A percentile compares a stretch with the other conserved stretches of the same genome.
Evolutionary conservation across 1,284 basidiomycete genomes (phyloP).

Genomic region (Sphaerobolus stellatus): DNA sequence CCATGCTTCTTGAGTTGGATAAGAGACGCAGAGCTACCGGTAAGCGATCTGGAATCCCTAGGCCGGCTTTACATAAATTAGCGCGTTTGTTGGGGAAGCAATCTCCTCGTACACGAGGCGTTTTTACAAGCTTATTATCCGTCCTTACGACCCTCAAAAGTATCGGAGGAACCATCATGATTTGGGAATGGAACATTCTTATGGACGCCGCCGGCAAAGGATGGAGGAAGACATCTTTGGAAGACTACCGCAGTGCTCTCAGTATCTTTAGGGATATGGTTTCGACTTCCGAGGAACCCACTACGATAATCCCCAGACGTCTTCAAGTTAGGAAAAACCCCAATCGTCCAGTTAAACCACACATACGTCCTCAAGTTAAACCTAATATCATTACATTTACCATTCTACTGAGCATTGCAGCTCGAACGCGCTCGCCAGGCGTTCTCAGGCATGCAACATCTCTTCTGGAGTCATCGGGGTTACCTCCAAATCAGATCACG

Average conservation of each 20-base stretch:
- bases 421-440: constrained; percentile 44
- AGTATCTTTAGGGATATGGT: constrained; percentile 61
- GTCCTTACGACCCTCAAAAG: constrained; percentile 56
- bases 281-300: constrained; percentile 11
- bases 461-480: constrained; percentile 51
- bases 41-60: too few species aligned
- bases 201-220: constrained; percentile 68
- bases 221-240: constrained; percentile 52
- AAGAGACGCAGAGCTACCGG: too few species aligned
- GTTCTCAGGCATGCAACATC: constrained; percentile 50
- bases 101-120: constrained; percentile 57
- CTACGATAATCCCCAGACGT: too few species aligned
- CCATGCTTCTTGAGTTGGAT: too few species aligned
- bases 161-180: constrained; percentile 49
- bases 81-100: too few species aligned
- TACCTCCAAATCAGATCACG: constrained; percentile 59
- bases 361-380: too few species aligned
- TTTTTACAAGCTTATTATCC: constrained; percentile 62
- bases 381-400: constrained; percentile 71
- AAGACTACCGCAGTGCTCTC: constrained; percentile 61
- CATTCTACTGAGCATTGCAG: constrained; percentile 62
- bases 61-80: too few species aligned
- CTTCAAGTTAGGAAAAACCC: too few species aligned
- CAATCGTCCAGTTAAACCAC: too few species aligned
- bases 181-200: constrained; percentile 73